Base-by-base conservation (phyloP, 208 protist genomes). In the Vickermania spadyakhi region DNA sequence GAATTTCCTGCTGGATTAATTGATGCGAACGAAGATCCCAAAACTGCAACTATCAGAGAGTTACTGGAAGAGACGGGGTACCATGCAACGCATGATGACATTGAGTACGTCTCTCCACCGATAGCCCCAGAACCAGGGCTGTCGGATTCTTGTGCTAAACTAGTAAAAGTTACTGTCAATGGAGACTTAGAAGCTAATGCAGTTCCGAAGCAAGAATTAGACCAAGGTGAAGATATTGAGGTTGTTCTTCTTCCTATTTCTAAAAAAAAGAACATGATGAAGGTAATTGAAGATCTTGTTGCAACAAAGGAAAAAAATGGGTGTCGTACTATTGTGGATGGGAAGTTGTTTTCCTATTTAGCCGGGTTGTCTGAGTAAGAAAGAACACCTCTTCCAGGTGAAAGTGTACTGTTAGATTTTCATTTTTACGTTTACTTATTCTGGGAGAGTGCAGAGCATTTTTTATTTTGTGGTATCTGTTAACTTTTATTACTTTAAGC, bases 61-160 rank as follows among this genome's bases (percentile, higher is more conserved):
- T 49, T 72, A n/a, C n/a, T 53, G 31, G 66, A 72, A 54, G 66
- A 72, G 36, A 68, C 63, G 4, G 63, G 63, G 3, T 68, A 68
- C 56, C 21, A 49, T 18, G 60, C 13, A 27, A 18, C 22, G 4
- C 11, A 14, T 7, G 60, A n/a, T 3, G 27, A 23, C 13, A 18
- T 49, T 5, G 28, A 25, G 7, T 23, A 55, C 25, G 58, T 62
- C 7, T 51, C 31, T 11, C 21, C 57, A 26, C 57, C 36, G 3
- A 29, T 59, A n/a, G 13, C 50, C n/a, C 29, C n/a, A 25, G 60
- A 64, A 27, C 60, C 60, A 55, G 60, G 60, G 27, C n/a, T 64
- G 41, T 36, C 50, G 14, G 52, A 64, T 49, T 58, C 50, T 22
- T 58, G 49, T 22, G 25, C 7, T 26, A 25, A 31, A 22, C 42